phyloP scores from a whole-genome alignment of 1,284 basidiomycete genomes.

The Cystobasidiaceae sp. region DNA sequence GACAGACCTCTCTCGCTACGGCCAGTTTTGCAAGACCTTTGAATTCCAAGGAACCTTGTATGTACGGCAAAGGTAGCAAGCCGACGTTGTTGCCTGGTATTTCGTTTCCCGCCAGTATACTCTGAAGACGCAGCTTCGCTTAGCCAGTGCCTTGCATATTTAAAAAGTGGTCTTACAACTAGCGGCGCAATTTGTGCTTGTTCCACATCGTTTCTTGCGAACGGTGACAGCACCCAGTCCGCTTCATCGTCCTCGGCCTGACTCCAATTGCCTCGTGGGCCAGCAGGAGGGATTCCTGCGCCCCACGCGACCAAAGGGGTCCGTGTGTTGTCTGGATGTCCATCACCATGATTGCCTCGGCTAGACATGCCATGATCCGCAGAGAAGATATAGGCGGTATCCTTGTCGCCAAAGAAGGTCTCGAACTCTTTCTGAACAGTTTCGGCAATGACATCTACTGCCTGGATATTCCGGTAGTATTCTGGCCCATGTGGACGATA shows the following conservation, averaged over 20 bases:
- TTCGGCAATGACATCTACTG: constrained; percentile 71
- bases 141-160: neutral
- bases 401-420: constrained; percentile 62
- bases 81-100: constrained; percentile 48
- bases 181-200: constrained; percentile 78
- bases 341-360: constrained; percentile 85
- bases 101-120: constrained; percentile 39
- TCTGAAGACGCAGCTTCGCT: constrained; percentile 30
- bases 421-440: constrained; percentile 61
- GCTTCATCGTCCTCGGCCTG: constrained; percentile 25
- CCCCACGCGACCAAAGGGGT: constrained; percentile 84
- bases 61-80: constrained; percentile 44
- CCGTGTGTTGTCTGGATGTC: constrained; percentile 79
- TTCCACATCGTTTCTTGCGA: constrained; percentile 66
- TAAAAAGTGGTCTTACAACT: constrained; percentile 52
- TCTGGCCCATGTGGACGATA: constrained; percentile 74
- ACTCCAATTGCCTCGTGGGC: neutral
- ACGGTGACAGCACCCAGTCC: constrained; percentile 57
- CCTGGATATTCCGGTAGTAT: constrained; percentile 77
- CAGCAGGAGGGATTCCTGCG: constrained; percentile 51
- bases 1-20: constrained; percentile 70
- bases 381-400: constrained; percentile 76
- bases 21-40: constrained; percentile 60
- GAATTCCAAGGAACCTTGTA: constrained; percentile 37
- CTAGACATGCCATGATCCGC: constrained; percentile 87